Percentiles rank a stretch among this genome's conserved stretches.
Evolutionary conservation across 306 rosid genomes (phyloP).

Genomic region (Notholithocarpus densiflorus): DNA sequence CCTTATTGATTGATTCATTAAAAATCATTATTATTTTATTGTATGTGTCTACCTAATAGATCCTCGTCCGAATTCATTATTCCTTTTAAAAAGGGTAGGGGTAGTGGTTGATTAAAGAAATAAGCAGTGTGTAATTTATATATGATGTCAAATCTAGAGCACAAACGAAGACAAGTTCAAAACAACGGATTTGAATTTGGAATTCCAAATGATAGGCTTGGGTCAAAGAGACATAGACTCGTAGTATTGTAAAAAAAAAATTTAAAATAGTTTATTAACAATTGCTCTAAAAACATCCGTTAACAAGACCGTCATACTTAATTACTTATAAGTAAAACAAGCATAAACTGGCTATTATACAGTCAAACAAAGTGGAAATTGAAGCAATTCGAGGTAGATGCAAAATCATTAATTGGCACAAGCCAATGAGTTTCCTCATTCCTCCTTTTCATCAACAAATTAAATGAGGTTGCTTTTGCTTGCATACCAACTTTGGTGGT

Average conservation of each 20-base stretch:
- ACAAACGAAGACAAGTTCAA: not conserved
- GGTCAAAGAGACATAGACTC: not conserved
- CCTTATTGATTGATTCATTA: not conserved
- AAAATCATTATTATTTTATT: not conserved
- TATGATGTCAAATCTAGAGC: not conserved
- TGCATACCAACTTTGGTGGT: not conserved
- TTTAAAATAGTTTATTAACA: too few relatives aligned
- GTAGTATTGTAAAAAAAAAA: too few relatives aligned
- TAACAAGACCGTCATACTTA: too few relatives aligned
- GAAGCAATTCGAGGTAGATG: not conserved
- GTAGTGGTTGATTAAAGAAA: not conserved
- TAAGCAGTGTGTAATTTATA: not conserved
- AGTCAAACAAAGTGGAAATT: not conserved
- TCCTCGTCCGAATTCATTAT: not conserved
- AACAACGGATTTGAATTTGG: not conserved
- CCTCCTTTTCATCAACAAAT: not conserved
- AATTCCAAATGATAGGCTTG: not conserved
- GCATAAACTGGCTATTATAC: not conserved
- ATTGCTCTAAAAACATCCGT: rapidly evolving
- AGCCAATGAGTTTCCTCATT: too few relatives aligned
- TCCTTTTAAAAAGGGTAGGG: not conserved
- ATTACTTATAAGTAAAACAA: too few relatives aligned
- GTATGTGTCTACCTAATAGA: not conserved
- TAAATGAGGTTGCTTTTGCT: not conserved
- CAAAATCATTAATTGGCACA: too few relatives aligned